Base-by-base conservation (phyloP, 306 rosid species). In the Gynostemma pentaphyllum region DNA sequence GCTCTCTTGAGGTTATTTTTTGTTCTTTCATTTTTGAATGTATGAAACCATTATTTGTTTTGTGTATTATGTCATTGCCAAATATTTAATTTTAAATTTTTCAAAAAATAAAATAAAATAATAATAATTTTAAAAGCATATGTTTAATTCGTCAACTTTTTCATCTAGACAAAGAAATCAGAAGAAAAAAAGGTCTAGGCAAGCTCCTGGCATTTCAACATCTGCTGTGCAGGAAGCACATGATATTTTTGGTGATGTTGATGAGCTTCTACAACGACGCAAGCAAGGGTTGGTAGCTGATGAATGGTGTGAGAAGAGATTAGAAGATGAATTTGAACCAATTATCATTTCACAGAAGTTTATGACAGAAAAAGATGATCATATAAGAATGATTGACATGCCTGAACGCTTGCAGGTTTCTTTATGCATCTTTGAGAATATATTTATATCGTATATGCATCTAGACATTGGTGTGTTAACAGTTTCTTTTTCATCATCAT, bases 331-430 rank as follows among this genome's bases (percentile, higher is more conserved):
- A 73, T 92, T 92, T 79, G 99, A 92, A 72, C 99, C 99, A 5
- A 73, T 74, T 76, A 74, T 92, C 66, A 80, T 92, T 40, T 81
- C 88, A 11, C 95, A 88, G 72, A 92, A 86, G 79, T 92, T 84
- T 62, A 92, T 92, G 99, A 92, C 96, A 13, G 80, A 81, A 80
- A 84, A 81, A 71, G 99, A 92, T 72, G 90, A 88, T 76, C 85
- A 18, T 45, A 84, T 92, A 70, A 82, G 90, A 76, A 83, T 84
- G 76, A 61, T 73, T 50, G 99, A 92, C 70, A 68, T 82, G 72
- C 99, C 99, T 0, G 99, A 92, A 79, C 88, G 99, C 79, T 86
- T 86, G 92, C 99, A 88, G 99, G 99, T 92, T 54, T 48, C 62
- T 50, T 14, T 39, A n/a, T 24, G 8, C 50, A 12, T 16, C 49